Evolutionary conservation across 1,139 yeast species (phyloP), one percentile per base, ranked within the genome.

Genomic region (Nakaseomyces nivariensis): DNA sequence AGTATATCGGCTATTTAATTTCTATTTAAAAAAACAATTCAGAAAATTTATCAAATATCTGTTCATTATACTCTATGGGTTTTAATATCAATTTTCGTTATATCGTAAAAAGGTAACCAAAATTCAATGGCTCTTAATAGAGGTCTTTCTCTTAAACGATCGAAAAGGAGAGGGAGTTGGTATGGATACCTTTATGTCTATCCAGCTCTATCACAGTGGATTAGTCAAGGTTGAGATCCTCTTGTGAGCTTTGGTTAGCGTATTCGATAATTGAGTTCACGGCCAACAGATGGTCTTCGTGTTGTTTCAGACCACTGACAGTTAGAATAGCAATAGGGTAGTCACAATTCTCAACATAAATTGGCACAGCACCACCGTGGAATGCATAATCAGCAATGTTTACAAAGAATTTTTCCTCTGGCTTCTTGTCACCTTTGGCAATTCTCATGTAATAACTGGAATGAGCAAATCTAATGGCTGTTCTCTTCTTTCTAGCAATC

Each of bases 301-400:
- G 58, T 48, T 62, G 67, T 45, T 56, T 54, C 56, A 80, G 72
- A 0, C 86, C 86, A 61, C 82, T 76, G 37, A 80, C 73, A n/a
- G 82, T 78, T 46, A 79, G 68, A 3, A 79, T 75, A 1, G 76
- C 87, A 37, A 78, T 69, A 29, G 78, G 67, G 24, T 73, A 72
- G 54, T 74, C 80, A 38, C 68, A 61, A 29, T 70, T 70, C 10
- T 65, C 62, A 17, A 78, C 68, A 47, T 74, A 70, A 46, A 81
- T 66, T 1, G 85, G 85, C 49, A 80, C 74, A 49, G 79, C 78
- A 43, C 86, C 86, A 9, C 85, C 87, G 56, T 79, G 85, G 47
- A 72, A 64, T 9, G 84, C 80, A 57, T 71, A 80, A n/a, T 78
- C 81, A 29, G 57, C 54, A 22, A 74, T 68, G 26, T 73, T 67